A percentile compares a stretch with the other conserved stretches of the same genome.
Evolutionary conservation across 1,284 basidiomycete genomes (phyloP).

Genomic region (Exobasidium cylindrosporum): DNA sequence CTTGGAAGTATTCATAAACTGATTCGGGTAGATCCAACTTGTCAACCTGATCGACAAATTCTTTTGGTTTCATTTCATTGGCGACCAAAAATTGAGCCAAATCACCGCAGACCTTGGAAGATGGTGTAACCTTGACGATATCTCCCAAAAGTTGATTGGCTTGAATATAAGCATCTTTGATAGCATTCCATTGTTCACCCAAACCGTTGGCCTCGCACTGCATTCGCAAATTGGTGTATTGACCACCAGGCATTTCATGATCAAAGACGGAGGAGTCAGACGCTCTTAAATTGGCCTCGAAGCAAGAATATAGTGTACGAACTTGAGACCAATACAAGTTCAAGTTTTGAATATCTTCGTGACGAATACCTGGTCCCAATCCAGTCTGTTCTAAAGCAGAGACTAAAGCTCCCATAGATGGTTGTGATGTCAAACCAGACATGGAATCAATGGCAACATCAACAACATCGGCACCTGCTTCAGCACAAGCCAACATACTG

Average conservation of each 20-base stretch:
- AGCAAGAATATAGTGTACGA: constrained; percentile 89
- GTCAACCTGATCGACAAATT: constrained; percentile 80
- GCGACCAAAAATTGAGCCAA: constrained; percentile 96
- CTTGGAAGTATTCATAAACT: constrained; percentile 61
- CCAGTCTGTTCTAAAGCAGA: constrained; percentile 91
- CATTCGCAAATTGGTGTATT: constrained; percentile 62
- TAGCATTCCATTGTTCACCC: constrained; percentile 94
- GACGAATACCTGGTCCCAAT: constrained; percentile 92
- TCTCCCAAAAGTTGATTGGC: constrained; percentile 76
- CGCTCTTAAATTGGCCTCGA: constrained; percentile 96
- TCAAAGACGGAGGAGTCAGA: constrained; percentile 85
- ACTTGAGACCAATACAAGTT: constrained; percentile 99
- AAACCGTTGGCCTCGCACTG: constrained; percentile 96
- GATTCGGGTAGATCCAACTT: constrained; percentile 90
- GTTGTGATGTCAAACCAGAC: constrained; percentile 97
- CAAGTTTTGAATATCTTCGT: constrained; percentile 94
- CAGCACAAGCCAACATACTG: constrained; percentile 91
- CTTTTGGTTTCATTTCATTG: constrained; percentile 80
- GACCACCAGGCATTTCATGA: constrained; percentile 98
- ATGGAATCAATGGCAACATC: constrained; percentile 96
- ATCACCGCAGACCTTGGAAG: constrained; percentile 98
- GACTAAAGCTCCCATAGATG: constrained; percentile 95
- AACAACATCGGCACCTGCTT: constrained; percentile 94
- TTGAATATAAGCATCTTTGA: constrained; percentile 93
- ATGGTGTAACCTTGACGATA: constrained; percentile 98